These are phyloP conservation scores for Exophiala mesophila DNA, from an alignment of 2,329 filamentous ascomycete genomes.

Conservation along the genomic window DNA sequence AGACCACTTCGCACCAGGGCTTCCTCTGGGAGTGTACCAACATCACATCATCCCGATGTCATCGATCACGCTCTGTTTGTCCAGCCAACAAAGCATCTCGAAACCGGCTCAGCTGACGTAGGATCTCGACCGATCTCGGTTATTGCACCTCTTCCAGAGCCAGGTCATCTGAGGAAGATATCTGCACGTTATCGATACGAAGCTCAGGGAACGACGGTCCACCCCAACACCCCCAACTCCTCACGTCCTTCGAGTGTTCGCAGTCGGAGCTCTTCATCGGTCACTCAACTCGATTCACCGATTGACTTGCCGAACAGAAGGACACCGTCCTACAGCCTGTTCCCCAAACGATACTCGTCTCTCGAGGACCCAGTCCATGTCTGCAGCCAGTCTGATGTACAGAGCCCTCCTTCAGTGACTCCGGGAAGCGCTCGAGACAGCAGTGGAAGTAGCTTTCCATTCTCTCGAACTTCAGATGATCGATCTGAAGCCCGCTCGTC, in stretches of 20 bases:
- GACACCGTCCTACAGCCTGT: conserved; percentile 19
- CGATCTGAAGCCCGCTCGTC: background rate
- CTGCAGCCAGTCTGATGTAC: background rate
- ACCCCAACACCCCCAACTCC: conserved; percentile 12
- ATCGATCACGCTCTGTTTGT: conserved; percentile 8
- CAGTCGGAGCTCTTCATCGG: conserved; percentile 12
- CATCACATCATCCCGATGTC: background rate
- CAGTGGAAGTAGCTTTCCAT: background rate
- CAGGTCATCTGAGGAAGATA: conserved; percentile 18
- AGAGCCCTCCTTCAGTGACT: conserved; percentile 4
- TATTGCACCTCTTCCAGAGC: conserved; percentile 19
- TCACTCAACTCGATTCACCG: conserved; percentile 6
- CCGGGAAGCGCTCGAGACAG: conserved; percentile 1
- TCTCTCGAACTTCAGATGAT: background rate
- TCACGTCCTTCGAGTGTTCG: conserved; percentile 12
- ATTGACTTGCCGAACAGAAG: conserved; percentile 5
- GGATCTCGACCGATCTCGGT: conserved; percentile 16
- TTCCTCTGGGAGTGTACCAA: background rate
- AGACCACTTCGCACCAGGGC: conserved; percentile 2
- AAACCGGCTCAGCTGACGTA: background rate
- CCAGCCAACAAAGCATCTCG: conserved; percentile 5
- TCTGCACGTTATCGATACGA: conserved; percentile 20
- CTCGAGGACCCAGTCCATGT: conserved; percentile 1
- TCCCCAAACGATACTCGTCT: conserved; percentile 13
- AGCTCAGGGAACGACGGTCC: background rate